Evolutionary conservation across 768 basidiomycete genomes (phyloP), one percentile per base, ranked within the genome.

Genomic region (Punctularia strigosozonata): DNA sequence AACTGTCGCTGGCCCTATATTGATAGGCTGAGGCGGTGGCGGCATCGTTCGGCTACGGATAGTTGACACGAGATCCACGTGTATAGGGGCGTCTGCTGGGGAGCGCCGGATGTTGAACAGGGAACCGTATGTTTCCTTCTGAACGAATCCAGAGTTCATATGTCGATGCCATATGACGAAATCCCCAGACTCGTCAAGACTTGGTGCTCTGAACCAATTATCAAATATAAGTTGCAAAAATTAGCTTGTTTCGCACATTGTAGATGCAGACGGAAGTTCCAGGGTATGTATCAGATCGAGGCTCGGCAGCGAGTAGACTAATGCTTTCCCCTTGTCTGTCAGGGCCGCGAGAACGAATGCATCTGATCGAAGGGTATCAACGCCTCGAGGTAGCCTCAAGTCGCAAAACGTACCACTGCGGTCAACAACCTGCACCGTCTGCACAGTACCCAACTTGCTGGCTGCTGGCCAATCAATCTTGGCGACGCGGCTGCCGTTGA

Each of bases 391-490:
- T 35, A 3, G 15, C 33, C 18, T 34, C 10, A 34, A 19, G 43
- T 41, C 30, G 13, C 31, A 19, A 36, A 25, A n/a, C 17, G 24
- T 21, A 82, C 85, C 75, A 47, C 74, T 65, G 47, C 69, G 72
- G 39, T 74, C 72, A 3, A 88, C 62, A 13, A 82, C 63, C 34
- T 77, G 68, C 5, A 64, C 66, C 28, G 59, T 55, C 20, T 68
- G 59, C 8, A 78, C 69, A 5, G 55, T 54, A 6, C 77, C 79
- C 12, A 54, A 49, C 48, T 74, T 76, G 31, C 49, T 54, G n/a
- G n/a, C n/a, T n/a, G n/a, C n/a, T 15, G 63, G 61, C 75, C 83
- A 78, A 15, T 88, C 82, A 2, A 64, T 69, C 53, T 74, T 83
- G 4, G 68, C 74, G 15, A 87, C 55, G 32, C 72, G 65, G 12